Evolutionary conservation across 1,284 basidiomycete genomes (phyloP), one percentile per base, ranked within the genome.

Genomic region (Trametes versicolor): DNA sequence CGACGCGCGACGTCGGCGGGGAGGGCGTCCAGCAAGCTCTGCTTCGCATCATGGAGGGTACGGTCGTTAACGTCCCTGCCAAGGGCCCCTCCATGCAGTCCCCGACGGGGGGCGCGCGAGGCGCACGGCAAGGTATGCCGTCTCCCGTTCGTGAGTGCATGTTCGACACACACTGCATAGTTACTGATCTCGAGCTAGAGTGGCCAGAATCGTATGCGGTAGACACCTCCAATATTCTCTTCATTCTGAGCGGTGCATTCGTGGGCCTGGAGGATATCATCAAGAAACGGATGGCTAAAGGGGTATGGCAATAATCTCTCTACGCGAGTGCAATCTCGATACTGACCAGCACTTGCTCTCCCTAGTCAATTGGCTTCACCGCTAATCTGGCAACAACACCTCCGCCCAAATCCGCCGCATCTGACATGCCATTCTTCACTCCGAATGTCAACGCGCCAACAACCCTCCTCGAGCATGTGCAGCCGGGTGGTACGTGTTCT

Each of bases 1-100:
- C 91, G 4, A 91, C 92, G 1, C 89, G 95, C 56, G 97, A 99
- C 75, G 96, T 99, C 0, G 93, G 95, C 23, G 97, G 97, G 5
- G 96, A 98, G 82, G 97, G 97, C 39, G 97, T 99, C 3, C 97
- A 99, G 73, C 97, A 98, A 77, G 88, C 95, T 12, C 83, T 99
- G 25, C 82, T 99, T 1, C 86, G 96, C 53, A 92, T 98, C 86
- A 91, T 99, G 83, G 97, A 99, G 81, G 97, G 97, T 1, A 91
- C 94, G 0, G 82, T 90, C 4, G 85, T 99, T 27, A 91, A 90
- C 12, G 85, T 98, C 65, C 94, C 90, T 69, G 83, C 88, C 4
- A 96, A 96, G 79, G 86, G 87, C 5, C 79, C 83, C 6, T 78
- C 81, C 45, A 73, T 79, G 50, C 86, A 87, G 56, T 74, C 81